Base-by-base conservation (phyloP, 495 filamentous ascomycete species). In the Aspergillus bridgeri region DNA sequence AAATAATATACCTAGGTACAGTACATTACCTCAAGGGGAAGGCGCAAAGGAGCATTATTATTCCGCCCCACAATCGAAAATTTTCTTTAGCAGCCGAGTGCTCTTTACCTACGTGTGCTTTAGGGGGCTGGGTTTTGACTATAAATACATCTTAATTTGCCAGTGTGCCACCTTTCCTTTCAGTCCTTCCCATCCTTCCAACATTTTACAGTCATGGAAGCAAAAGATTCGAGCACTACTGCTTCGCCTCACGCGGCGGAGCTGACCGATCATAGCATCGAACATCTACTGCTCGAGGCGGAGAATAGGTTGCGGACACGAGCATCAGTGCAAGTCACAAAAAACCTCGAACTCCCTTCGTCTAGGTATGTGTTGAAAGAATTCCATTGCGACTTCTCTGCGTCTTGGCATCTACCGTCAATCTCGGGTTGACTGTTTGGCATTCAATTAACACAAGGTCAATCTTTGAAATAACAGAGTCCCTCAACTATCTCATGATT, bases 231-330 rank as follows among this genome's bases (percentile, higher is more conserved):
- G 19, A 45, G 5, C 23, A 48, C 51, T 38, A 57, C 54, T 54
- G 25, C 6, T 21, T 58, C 60, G 58, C 63, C 59, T 15, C 52
- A 60, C 56, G 59, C 67, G 38, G 52, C 63, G 47, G 61, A 69
- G 21, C 48, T 73, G 50, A 69, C 67, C 33, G 83, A 84, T 78
- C 79, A 84, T 59, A 81, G 86, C 64, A 79, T 90, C 51, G 72
- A 80, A 58, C 71, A 81, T 60, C 76, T 91, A 38, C 79, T 91
- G 43, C 73, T 78, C 51, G 78, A 87, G 70, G 88, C 88, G 33
- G 84, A 88, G 63, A 64, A 71, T 55, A 77, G 86, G 48, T 71
- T 90, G 58, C 79, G 70, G 55, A 61, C 64, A 15, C 50, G 59
- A 11, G 55, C 65, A n/a, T 54, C 15, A 20, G 5, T 6, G 7